phyloP scores from a whole-genome alignment of 495 filamentous ascomycete genomes.

The Lasiosphaeriaceae sp. region DNA sequence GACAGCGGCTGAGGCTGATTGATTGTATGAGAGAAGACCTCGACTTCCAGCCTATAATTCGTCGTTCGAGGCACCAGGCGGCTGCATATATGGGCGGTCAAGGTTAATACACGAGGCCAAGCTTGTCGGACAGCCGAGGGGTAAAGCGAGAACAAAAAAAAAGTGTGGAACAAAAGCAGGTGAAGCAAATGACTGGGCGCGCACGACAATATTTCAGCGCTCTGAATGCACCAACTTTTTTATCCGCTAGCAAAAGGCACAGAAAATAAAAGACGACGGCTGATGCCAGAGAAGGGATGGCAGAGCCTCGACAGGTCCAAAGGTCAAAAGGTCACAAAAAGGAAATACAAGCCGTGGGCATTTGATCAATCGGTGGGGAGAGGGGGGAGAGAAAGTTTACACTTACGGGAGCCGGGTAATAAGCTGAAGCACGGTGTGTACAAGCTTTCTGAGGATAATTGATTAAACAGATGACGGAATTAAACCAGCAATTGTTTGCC shows the following conservation, averaged over 20 bases:
- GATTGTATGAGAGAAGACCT: too few species aligned
- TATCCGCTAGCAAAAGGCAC: background rate
- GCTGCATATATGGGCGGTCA: slow-evolving; percentile 20
- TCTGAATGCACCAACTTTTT: background rate
- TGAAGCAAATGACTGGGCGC: background rate
- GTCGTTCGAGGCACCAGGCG: slow-evolving; percentile 10
- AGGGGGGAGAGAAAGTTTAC: slow-evolving; percentile 11
- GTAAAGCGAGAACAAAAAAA: background rate
- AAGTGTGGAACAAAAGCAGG: background rate
- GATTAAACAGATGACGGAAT: background rate
- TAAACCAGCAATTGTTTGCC: background rate
- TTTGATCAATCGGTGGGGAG: background rate
- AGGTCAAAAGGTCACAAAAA: background rate
- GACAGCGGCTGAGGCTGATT: too few species aligned
- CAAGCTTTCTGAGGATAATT: background rate
- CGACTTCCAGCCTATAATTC: too few species aligned
- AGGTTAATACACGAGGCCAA: slow-evolving; percentile 10
- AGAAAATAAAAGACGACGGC: too few species aligned
- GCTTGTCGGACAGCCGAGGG: slow-evolving; percentile 11
- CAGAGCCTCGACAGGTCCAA: background rate
- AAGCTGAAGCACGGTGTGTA: slow-evolving; percentile 1
- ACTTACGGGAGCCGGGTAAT: slow-evolving; percentile 15
- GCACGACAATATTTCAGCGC: background rate
- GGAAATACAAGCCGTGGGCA: background rate
- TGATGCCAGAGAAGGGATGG: too few species aligned